Percentiles rank a stretch among this genome's conserved stretches.
Evolutionary conservation across 1,139 yeast genomes (phyloP).

Genomic region (Hyphopichia fennica): DNA sequence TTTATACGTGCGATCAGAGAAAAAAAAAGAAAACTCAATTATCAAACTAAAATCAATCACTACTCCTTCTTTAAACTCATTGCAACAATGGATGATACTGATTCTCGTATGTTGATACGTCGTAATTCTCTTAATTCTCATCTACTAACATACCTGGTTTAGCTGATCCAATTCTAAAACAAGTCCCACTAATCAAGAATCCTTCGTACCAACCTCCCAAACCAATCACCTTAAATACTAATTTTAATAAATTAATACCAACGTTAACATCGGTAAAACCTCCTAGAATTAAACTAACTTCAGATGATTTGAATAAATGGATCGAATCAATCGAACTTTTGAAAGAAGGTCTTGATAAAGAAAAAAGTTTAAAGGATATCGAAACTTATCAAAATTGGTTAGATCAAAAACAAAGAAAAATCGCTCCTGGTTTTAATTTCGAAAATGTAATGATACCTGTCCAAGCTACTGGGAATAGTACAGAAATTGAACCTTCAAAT

Average conservation of each 20-base stretch:
- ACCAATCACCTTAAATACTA: conserved; percentile 54
- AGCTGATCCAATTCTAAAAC: conserved; percentile 55
- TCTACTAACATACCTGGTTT: conserved; percentile 6
- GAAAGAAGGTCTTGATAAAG: conserved; percentile 11
- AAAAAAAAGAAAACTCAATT: background rate
- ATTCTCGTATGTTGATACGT: conserved; percentile 15
- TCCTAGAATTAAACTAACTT: conserved; percentile 34
- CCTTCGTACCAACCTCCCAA: conserved; percentile 59
- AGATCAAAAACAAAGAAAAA: conserved; percentile 28
- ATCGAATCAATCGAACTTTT: conserved; percentile 20
- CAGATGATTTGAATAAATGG: conserved; percentile 32
- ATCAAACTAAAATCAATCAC: background rate
- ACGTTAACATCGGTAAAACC: conserved; percentile 37
- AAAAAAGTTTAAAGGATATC: conserved; percentile 13
- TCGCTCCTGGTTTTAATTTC: conserved; percentile 45
- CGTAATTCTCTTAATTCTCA: conserved; percentile 9
- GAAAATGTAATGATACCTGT: conserved; percentile 39
- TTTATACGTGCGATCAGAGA: too few relatives aligned
- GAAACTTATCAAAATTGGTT: conserved; percentile 34
- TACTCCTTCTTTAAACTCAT: background rate
- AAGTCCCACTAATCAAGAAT: conserved; percentile 59
- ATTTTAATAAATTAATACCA: conserved; percentile 45
- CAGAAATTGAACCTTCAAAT: background rate
- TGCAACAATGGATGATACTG: conserved; percentile 18
- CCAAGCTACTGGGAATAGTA: background rate